A percentile compares a stretch with the other conserved stretches of the same genome.
These are phyloP conservation scores for Cordyceps cateniannulata DNA, from an alignment of 2,329 filamentous ascomycete genomes.

Conservation along the genomic window DNA sequence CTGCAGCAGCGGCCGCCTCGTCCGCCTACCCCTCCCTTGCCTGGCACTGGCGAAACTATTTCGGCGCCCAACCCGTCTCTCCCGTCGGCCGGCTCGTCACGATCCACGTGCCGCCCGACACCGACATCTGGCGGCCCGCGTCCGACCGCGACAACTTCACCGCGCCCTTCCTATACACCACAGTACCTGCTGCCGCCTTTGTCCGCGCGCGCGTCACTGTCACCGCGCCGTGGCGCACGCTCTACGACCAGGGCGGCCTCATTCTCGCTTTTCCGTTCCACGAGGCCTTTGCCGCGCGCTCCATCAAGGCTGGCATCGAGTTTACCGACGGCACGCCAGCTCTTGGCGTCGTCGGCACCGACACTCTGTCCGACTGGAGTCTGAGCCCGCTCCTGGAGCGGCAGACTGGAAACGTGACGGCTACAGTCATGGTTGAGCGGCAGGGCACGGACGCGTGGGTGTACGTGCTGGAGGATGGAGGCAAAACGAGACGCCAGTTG, in stretches of 20 bases:
- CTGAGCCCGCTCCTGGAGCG: constrained; percentile 14
- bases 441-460: constrained; percentile 16
- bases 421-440: constrained; percentile 14
- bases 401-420: constrained; percentile 11
- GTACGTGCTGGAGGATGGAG: constrained; percentile 13
- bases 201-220: constrained; percentile 15
- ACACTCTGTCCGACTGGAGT: constrained; percentile 16
- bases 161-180: constrained; percentile 16
- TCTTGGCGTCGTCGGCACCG: constrained; percentile 15
- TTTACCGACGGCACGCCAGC: constrained; percentile 15
- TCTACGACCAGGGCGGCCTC: constrained; percentile 18
- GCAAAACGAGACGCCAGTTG: constrained; percentile 10
- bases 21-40: background rate
- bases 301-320: constrained; percentile 17
- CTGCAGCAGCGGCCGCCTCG: background rate
- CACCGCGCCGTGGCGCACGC: constrained; percentile 15
- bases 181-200: constrained; percentile 10
- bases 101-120: constrained; percentile 16
- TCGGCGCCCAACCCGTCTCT: constrained; percentile 9
- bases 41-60: constrained; percentile 15
- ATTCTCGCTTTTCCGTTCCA: constrained; percentile 12
- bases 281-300: constrained; percentile 7
- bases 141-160: constrained; percentile 15
- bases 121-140: constrained; percentile 16
- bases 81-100: constrained; percentile 13